Base-by-base conservation (phyloP, 306 rosid genomes). In the Abrus pulchellus region DNA sequence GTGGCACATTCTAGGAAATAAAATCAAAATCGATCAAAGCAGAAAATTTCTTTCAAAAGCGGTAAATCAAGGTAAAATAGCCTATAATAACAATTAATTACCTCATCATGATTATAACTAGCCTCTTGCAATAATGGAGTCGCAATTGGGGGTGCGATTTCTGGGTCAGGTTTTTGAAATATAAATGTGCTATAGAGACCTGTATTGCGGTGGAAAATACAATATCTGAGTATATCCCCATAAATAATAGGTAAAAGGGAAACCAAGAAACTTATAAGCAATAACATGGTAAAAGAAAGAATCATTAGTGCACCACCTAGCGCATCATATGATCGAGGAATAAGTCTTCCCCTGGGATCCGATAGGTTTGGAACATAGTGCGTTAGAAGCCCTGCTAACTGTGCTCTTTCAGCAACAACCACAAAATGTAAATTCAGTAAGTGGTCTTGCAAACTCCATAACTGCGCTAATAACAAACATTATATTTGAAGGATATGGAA, bases 121-220 rank as follows among this genome's bases (percentile, higher is more conserved):
- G 83, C 56, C 36, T 95, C 98, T 50, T 61, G 90, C 87, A 90
- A 64, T 45, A 86, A 70, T 44, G 98, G 99, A 64, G 93, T 84
- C 48, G 47, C 54, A 56, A 89, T 74, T 7, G 97, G 99, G 7
- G 97, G 98, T 47, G 79, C 76, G 27, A 89, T 64, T 70, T 93
- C 96, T 7, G 99, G 99, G 85, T 95, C 94, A 79, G 97, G 98
- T 84, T 95, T 95, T 84, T 90, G 98, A 78, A 95, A 93, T 89
- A 95, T 93, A 83, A 95, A 93, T 50, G 98, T 93, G 64, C 96
- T 86, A 76, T 91, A 91, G 72, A 91, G 92, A 83, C 99, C 98
- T 95, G 89, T 79, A 67, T 66, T 64, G 79, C 76, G 79, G 74
- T 48, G 68, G 32, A 54, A 85, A 80, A 55, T 13, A 13, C 33